Evolutionary conservation across 192 early-diverging fungal genomes (phyloP).

Genomic region (Rhizophagus sp.): DNA sequence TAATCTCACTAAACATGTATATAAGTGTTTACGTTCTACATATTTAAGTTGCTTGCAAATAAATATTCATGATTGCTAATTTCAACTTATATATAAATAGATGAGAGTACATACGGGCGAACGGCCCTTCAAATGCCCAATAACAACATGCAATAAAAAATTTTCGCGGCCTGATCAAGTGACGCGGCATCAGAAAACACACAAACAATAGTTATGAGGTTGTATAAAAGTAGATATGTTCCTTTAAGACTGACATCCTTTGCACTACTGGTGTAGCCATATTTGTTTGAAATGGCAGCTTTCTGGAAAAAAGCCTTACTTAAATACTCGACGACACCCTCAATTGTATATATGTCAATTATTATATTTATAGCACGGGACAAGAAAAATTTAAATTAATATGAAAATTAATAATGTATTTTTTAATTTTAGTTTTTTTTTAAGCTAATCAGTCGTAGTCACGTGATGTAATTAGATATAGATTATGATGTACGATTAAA

Average conservation of each 20-base stretch:
- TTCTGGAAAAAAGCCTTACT: neutral
- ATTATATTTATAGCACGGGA: neutral
- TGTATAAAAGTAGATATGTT: neutral
- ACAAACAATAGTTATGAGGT: neutral
- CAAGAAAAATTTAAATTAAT: too few relatives aligned
- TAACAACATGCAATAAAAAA: slow-evolving; percentile 45
- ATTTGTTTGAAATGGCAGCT: too few relatives aligned
- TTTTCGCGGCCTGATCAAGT: slow-evolving; percentile 60
- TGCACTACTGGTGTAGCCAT: too few relatives aligned
- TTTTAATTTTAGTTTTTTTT: too few relatives aligned
- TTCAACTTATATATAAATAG: slow-evolving; percentile 26
- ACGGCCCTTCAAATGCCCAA: slow-evolving; percentile 66
- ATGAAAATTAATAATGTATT: too few relatives aligned
- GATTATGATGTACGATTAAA: too few relatives aligned
- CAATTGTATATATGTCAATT: neutral
- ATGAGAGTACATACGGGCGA: slow-evolving; percentile 67
- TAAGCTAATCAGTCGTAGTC: too few relatives aligned
- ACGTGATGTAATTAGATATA: too few relatives aligned
- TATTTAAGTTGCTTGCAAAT: neutral
- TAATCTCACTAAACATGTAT: slow-evolving; percentile 58
- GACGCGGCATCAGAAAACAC: slow-evolving; percentile 27
- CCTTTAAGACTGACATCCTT: neutral
- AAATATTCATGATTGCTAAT: too few relatives aligned
- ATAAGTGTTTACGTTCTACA: slow-evolving; percentile 18
- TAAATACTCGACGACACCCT: neutral